A percentile compares a stretch with the other conserved stretches of the same genome.
These are phyloP conservation scores for Claviceps digitariae DNA, from an alignment of 2,329 filamentous ascomycete genomes.

Conservation along the genomic window DNA sequence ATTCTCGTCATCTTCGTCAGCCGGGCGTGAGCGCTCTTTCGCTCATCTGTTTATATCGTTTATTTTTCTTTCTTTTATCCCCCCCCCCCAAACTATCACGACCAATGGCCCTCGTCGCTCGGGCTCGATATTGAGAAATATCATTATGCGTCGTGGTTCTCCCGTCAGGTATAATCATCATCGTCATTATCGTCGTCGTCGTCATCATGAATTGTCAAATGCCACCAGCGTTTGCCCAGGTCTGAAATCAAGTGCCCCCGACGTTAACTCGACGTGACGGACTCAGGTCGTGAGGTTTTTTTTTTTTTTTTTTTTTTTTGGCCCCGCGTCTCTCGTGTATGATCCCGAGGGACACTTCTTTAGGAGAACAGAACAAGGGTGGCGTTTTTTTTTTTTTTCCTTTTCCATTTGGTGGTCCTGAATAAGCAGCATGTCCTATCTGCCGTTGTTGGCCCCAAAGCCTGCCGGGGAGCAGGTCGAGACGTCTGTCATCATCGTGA, in stretches of 20 bases:
- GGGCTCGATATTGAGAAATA: neutral
- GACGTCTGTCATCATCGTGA: slow-evolving; percentile 12
- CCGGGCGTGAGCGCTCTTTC: too few relatives aligned
- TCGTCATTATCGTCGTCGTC: neutral
- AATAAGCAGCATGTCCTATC: slow-evolving; percentile 8
- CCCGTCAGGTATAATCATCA: neutral
- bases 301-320: neutral
- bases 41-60: too few relatives aligned
- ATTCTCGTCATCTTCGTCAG: too few relatives aligned
- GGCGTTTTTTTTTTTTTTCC: too few relatives aligned
- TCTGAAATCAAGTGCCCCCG: neutral
- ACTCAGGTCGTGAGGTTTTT: neutral
- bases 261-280: too few relatives aligned
- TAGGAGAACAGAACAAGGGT: neutral
- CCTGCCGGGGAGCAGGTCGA: slow-evolving; percentile 15
- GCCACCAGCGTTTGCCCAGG: neutral
- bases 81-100: too few relatives aligned
- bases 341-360: neutral
- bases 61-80: neutral
- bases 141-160: neutral
- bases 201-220: neutral
- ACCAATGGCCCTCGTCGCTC: neutral
- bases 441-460: slow-evolving; percentile 22
- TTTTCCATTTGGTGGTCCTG: too few relatives aligned
- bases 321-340: neutral